Evolutionary conservation across 75 land plant genomes (phyloP).

Genomic region (Pinus tabuliformis): DNA sequence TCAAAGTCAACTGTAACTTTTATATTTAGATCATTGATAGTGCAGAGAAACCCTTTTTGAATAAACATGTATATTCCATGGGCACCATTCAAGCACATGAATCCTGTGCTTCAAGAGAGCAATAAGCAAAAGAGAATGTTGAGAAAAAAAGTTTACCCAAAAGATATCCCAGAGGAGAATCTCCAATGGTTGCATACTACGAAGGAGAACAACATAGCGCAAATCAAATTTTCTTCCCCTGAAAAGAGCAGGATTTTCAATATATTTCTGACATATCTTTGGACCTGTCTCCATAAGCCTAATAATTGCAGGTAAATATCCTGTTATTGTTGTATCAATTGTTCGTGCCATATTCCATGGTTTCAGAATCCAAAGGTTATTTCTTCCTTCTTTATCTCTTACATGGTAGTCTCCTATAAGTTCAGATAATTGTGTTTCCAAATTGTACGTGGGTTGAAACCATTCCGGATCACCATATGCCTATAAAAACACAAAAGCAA

Average conservation of each 20-base stretch:
- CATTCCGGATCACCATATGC: conserved; percentile 81
- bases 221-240: conserved; percentile 90
- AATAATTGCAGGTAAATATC: conserved; percentile 71
- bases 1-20: too few species aligned
- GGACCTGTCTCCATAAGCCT: conserved; percentile 97
- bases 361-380: conserved; percentile 95
- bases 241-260: conserved; percentile 86
- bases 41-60: neutral
- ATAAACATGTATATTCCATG: neutral
- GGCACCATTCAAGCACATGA: neutral
- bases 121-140: neutral
- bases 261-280: conserved; percentile 96
- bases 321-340: conserved; percentile 90
- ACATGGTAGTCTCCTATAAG: conserved; percentile 84
- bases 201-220: conserved; percentile 85
- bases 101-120: neutral
- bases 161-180: conserved; percentile 82
- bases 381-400: conserved; percentile 55
- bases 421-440: conserved; percentile 74
- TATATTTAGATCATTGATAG: too few species aligned
- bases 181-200: conserved; percentile 88
- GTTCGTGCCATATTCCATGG: conserved; percentile 99
- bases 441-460: conserved; percentile 93
- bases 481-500: conserved; percentile 28
- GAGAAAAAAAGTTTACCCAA: conserved; percentile 65